Base-by-base conservation (phyloP, 2,329 filamentous ascomycete genomes). In the Exophiala sp. region DNA sequence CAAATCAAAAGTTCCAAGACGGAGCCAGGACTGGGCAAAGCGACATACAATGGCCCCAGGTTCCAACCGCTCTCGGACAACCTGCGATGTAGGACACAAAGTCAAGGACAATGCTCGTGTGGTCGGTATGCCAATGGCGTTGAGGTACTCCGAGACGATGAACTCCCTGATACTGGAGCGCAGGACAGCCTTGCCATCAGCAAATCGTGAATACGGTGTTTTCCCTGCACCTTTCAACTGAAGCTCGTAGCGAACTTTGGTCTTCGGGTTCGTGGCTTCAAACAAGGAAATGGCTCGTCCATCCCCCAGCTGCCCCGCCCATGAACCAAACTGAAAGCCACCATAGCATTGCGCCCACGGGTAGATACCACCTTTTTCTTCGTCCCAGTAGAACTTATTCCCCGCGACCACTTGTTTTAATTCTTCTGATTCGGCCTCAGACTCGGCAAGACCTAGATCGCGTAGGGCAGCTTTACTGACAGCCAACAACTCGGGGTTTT, bases 341-440 rank as follows among this genome's bases (percentile, higher is more conserved):
- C 93, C 93, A 66, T 98, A 98, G 71, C 93, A 97, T 70, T 98
- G 93, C 24, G 93, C 90, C 93, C 93, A 98, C 0, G 93, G 91
- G 66, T 98, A 98, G 37, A 93, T 82, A n/a, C 86, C 85, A 16
- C 86, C 85, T 50, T 81, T 72, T 50, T 81, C 77, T 51, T 85
- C 79, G 57, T 88, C 79, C 43, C 89, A 91, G 48, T 86, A 80
- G 11, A 96, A 77, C 63, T 81, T 83, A 65, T 93, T 95, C 2
- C 93, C 93, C 0, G 86, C 81, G 5, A 94, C 85, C 0, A 88
- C 75, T 52, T 85, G 76, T 55, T 79, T 78, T 66, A 97, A 96
- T 9, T 87, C 83, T 1, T 86, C 77, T 0, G 80, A 86, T 42
- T 79, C 68, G 40, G 83, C 81, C 59, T 93, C 86, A 2, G 78